phyloP scores from a whole-genome alignment of 306 rosid genomes.

The Hippophae tibetana region DNA sequence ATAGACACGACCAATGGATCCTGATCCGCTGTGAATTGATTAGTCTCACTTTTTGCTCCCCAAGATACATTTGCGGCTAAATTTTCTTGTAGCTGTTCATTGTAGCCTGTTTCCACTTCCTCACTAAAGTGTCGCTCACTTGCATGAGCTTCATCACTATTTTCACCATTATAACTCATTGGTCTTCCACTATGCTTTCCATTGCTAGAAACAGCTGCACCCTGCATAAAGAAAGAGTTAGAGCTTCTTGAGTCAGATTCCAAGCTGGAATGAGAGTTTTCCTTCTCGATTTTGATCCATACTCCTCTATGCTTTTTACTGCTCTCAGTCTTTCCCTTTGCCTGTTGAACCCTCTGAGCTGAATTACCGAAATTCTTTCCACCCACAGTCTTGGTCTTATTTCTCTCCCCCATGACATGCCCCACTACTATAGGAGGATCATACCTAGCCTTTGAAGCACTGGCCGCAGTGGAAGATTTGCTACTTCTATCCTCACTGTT shows the following conservation, averaged over 20 bases:
- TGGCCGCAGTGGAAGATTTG: slow-evolving; percentile 85
- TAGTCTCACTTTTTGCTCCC: slow-evolving; percentile 43
- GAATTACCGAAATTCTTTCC: slow-evolving; percentile 38
- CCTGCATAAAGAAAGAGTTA: slow-evolving; percentile 42
- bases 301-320: slow-evolving; percentile 66
- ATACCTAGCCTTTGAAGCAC: slow-evolving; percentile 50
- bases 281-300: slow-evolving; percentile 47
- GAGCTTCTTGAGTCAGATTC: slow-evolving; percentile 97
- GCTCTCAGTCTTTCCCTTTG: slow-evolving; percentile 44
- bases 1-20: slow-evolving; percentile 67
- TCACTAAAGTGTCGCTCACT: slow-evolving; percentile 38
- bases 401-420: slow-evolving; percentile 26
- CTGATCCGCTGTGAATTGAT: slow-evolving; percentile 28
- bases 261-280: slow-evolving; percentile 68
- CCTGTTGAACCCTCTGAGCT: slow-evolving; percentile 39
- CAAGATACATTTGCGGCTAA: slow-evolving; percentile 38
- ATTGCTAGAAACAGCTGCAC: slow-evolving; percentile 36
- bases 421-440: slow-evolving; percentile 21
- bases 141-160: slow-evolving; percentile 47
- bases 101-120: slow-evolving; percentile 44
- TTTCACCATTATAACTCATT: slow-evolving; percentile 35
- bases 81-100: slow-evolving; percentile 40
- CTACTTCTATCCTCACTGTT: slow-evolving; percentile 79
- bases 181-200: slow-evolving; percentile 51
- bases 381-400: slow-evolving; percentile 25